Percentiles rank a stretch among this genome's conserved stretches.
Evolutionary conservation across 1,284 basidiomycete genomes (phyloP).

Genomic region (Bondarzewia mesenterica): DNA sequence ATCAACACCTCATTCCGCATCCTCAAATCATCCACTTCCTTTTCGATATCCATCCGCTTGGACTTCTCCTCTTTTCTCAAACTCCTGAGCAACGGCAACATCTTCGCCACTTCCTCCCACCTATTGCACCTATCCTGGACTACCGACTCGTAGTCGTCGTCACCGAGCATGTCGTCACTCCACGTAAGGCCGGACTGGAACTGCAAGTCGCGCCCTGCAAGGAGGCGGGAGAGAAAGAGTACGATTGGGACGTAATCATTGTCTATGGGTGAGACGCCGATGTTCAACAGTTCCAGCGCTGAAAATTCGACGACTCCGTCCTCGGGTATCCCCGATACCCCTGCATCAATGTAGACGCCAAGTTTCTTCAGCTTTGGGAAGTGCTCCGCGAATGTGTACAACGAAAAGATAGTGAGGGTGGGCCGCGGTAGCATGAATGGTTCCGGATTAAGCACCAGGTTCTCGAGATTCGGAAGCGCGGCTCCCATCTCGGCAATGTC

Average conservation of each 20-base stretch:
- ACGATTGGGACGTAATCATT: conserved; percentile 25
- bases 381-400: conserved; percentile 43
- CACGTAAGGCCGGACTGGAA: conserved; percentile 29
- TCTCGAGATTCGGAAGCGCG: conserved; percentile 41
- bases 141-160: conserved; percentile 14
- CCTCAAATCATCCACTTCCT: conserved; percentile 46
- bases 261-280: conserved; percentile 41
- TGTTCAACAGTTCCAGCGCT: conserved; percentile 29
- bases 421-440: conserved; percentile 33
- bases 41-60: conserved; percentile 29
- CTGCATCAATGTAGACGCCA: conserved; percentile 35
- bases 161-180: conserved; percentile 15
- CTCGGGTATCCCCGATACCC: conserved; percentile 5
- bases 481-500: conserved; percentile 43
- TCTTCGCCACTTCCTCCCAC: conserved; percentile 37
- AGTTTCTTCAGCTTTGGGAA: conserved; percentile 43
- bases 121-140: conserved; percentile 25
- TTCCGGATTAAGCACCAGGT: conserved; percentile 41
- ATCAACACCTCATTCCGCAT: conserved; percentile 36
- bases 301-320: conserved; percentile 26
- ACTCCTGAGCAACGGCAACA: conserved; percentile 40
- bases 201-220: conserved; percentile 18
- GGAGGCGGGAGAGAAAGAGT: conserved; percentile 45
- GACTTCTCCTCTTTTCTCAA: conserved; percentile 41
- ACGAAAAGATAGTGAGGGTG: conserved; percentile 38